These are phyloP conservation scores for Zostera marina DNA, from an alignment of 116 monocot genomes.

Conservation along the genomic window DNA sequence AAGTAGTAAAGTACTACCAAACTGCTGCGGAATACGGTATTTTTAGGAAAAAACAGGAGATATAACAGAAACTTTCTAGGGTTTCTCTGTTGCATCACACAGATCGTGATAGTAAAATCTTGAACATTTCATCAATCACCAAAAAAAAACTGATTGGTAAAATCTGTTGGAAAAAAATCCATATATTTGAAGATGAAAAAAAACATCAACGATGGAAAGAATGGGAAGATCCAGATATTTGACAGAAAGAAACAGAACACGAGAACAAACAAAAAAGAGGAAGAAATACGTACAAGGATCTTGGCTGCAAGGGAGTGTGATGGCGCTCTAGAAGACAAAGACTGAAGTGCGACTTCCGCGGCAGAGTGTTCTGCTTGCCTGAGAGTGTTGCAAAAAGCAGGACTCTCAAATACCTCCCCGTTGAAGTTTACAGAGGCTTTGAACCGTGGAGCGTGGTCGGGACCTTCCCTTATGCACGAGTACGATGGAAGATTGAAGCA, in stretches of 20 bases:
- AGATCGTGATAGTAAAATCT: too few species aligned
- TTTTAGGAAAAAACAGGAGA: too few species aligned
- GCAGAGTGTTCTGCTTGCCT: slow-evolving; percentile 51
- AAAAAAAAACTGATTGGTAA: too few species aligned
- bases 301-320: slow-evolving; percentile 46
- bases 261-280: slow-evolving; percentile 7
- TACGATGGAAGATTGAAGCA: slow-evolving; percentile 65
- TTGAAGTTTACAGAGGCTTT: slow-evolving; percentile 48
- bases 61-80: too few species aligned
- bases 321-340: slow-evolving; percentile 32
- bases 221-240: not conserved
- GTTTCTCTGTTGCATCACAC: too few species aligned
- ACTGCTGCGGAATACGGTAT: too few species aligned
- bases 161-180: too few species aligned
- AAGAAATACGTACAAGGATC: slow-evolving; percentile 21
- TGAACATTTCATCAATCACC: too few species aligned
- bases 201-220: not conserved
- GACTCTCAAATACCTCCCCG: slow-evolving; percentile 43
- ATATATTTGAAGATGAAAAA: not conserved
- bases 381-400: slow-evolving; percentile 35
- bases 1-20: too few species aligned
- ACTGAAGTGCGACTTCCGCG: slow-evolving; percentile 32
- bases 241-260: not conserved
- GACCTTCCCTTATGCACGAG: slow-evolving; percentile 40
- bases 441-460: slow-evolving; percentile 47